A percentile compares a stretch with the other conserved stretches of the same genome.
phyloP scores from a whole-genome alignment of 1,139 yeast species.

The Candida neerlandica region DNA sequence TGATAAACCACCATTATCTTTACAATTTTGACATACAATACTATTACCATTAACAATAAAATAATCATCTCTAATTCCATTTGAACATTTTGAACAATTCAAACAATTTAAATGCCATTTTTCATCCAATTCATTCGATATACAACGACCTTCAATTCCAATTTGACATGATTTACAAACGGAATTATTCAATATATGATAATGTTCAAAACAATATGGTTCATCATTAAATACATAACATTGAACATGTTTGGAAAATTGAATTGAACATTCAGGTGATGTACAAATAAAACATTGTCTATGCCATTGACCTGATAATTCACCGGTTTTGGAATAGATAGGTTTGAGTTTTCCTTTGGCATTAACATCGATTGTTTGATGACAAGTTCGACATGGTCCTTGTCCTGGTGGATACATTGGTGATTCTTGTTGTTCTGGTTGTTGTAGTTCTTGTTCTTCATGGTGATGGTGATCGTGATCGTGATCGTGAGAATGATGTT shows the following conservation, averaged over 20 bases:
- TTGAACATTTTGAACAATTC: slow-evolving; percentile 55
- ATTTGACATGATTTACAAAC: slow-evolving; percentile 68
- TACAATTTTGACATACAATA: slow-evolving; percentile 40
- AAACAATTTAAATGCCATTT: slow-evolving; percentile 70
- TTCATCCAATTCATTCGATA: slow-evolving; percentile 71
- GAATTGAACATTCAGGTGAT: slow-evolving; percentile 49
- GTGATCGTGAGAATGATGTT: neutral
- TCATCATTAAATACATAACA: slow-evolving; percentile 78
- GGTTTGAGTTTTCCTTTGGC: slow-evolving; percentile 46
- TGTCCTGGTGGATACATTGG: slow-evolving; percentile 53
- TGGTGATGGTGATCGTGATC: neutral
- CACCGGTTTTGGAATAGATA: slow-evolving; percentile 78
- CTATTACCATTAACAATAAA: slow-evolving; percentile 48
- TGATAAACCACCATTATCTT: slow-evolving; percentile 36
- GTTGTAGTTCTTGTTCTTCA: neutral
- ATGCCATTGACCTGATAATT: slow-evolving; percentile 94
- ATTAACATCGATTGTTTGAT: slow-evolving; percentile 45
- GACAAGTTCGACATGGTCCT: slow-evolving; percentile 77
- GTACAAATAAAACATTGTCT: slow-evolving; percentile 78
- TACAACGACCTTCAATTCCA: slow-evolving; percentile 91
- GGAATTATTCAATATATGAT: slow-evolving; percentile 75
- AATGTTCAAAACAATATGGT: slow-evolving; percentile 84
- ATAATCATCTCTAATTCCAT: slow-evolving; percentile 55
- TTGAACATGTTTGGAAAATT: slow-evolving; percentile 61
- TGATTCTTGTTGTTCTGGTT: neutral